Conservation (phyloP, 129 eudicot species). For the Logfia minima region DNA sequence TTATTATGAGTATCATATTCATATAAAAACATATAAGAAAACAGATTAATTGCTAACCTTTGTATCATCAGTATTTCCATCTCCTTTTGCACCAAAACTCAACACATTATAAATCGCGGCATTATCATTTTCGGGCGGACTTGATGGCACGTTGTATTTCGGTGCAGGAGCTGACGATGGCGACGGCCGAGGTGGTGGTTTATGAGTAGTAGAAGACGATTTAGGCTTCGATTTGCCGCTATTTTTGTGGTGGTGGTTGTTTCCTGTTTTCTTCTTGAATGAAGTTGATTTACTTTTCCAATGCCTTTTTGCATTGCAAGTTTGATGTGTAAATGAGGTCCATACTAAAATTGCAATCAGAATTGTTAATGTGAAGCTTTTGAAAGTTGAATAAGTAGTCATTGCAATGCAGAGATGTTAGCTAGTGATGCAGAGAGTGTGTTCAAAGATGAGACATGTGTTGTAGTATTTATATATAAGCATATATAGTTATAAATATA, state of each 20-base stretch:
- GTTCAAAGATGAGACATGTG: constrained; percentile 28
- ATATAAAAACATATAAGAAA: neutral
- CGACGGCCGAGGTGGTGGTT: constrained; percentile 46
- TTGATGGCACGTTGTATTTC: constrained; percentile 18
- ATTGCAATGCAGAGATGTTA: constrained; percentile 20
- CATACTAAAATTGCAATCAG: constrained; percentile 48
- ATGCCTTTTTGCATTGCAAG: constrained; percentile 55
- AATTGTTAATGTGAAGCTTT: constrained; percentile 47
- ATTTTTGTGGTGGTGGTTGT: constrained; percentile 29
- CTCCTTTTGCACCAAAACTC: constrained; percentile 80
- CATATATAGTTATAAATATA: neutral
- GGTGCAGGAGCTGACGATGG: constrained; percentile 32
- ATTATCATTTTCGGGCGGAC: constrained; percentile 10
- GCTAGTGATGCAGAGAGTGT: constrained; percentile 13
- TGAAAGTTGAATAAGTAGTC: constrained; percentile 33
- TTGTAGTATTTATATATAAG: constrained; percentile 42
- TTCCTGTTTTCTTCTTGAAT: constrained; percentile 52
- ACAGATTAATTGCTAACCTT: constrained; percentile 41
- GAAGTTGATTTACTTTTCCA: constrained; percentile 40
- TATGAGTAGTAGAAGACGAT: constrained; percentile 27
- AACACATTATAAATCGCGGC: constrained; percentile 45
- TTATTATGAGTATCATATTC: too few species aligned
- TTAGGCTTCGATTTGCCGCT: constrained; percentile 42
- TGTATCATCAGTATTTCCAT: constrained; percentile 70
- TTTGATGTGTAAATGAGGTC: constrained; percentile 40